Conservation (phyloP, 331 rosid genomes). For the Pyrus hybrid region DNA sequence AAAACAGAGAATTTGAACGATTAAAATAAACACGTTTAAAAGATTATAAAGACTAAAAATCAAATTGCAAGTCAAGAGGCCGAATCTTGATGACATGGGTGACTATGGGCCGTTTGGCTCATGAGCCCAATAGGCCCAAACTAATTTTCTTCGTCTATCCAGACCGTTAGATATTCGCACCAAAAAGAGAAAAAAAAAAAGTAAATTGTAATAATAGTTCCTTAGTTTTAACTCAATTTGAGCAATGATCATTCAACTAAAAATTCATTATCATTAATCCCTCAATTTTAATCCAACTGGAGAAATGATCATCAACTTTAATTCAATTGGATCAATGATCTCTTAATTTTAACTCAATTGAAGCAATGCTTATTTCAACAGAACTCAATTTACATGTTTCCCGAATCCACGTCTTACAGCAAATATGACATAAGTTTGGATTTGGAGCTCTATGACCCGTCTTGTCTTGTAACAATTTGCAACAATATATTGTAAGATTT, state of each 20-base stretch:
- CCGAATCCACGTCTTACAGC: not conserved
- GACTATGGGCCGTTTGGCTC: not conserved
- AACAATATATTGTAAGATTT: not conserved
- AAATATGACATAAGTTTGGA: not conserved
- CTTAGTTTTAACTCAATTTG: too few relatives aligned
- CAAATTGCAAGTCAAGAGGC: too few relatives aligned
- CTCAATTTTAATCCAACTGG: too few relatives aligned
- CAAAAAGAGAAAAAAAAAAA: not conserved
- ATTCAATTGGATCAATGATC: too few relatives aligned
- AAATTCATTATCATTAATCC: too few relatives aligned
- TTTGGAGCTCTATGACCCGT: not conserved
- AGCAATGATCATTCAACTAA: too few relatives aligned
- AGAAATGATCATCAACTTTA: too few relatives aligned
- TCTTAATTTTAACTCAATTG: too few relatives aligned
- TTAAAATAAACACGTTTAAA: too few relatives aligned
- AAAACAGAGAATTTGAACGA: too few relatives aligned
- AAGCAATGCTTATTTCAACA: too few relatives aligned
- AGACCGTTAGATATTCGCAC: not conserved
- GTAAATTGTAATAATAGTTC: too few relatives aligned
- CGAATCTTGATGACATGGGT: not conserved
- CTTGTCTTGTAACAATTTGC: not conserved
- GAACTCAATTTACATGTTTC: not conserved
- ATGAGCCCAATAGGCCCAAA: not conserved
- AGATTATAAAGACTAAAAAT: accelerated
- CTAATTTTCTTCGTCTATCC: not conserved